Conservation (phyloP, 1,139 yeast genomes). For the Magnusiomyces suaveolens region DNA sequence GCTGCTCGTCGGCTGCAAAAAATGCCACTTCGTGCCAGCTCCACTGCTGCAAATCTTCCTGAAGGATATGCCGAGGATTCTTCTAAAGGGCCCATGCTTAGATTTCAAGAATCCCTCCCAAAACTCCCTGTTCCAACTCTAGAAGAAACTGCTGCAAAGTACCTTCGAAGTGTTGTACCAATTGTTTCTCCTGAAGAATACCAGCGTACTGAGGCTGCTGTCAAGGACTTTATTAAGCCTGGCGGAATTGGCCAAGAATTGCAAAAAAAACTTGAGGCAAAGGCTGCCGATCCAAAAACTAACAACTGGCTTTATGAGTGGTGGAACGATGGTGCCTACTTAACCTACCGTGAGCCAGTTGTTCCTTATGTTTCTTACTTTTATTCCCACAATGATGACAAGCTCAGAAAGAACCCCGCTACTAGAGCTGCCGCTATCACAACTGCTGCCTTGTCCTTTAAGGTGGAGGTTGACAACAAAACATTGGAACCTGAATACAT, state of each 20-base stretch:
- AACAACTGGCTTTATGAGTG: conserved; percentile 87
- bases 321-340: conserved; percentile 93
- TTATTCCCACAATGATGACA: conserved; percentile 65
- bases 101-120: conserved; percentile 68
- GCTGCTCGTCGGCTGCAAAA: conserved; percentile 3
- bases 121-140: conserved; percentile 81
- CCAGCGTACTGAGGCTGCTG: conserved; percentile 46
- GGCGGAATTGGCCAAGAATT: conserved; percentile 60
- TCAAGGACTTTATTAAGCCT: conserved; percentile 53
- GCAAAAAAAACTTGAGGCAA: conserved; percentile 54
- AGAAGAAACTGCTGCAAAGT: conserved; percentile 58
- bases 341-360: conserved; percentile 86
- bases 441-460: conserved; percentile 35
- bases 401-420: conserved; percentile 53
- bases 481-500: conserved; percentile 62
- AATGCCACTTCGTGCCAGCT: conserved; percentile 21
- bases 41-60: conserved; percentile 27
- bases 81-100: conserved; percentile 59
- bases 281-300: conserved; percentile 44
- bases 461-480: conserved; percentile 31
- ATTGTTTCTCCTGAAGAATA: conserved; percentile 49
- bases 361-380: conserved; percentile 91
- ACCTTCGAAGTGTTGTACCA: conserved; percentile 66
- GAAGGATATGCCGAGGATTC: conserved; percentile 30
- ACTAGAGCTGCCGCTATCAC: conserved; percentile 59